Evolutionary conservation across 1,284 basidiomycete genomes (phyloP).

Genomic region (Anthracocystis setariae): DNA sequence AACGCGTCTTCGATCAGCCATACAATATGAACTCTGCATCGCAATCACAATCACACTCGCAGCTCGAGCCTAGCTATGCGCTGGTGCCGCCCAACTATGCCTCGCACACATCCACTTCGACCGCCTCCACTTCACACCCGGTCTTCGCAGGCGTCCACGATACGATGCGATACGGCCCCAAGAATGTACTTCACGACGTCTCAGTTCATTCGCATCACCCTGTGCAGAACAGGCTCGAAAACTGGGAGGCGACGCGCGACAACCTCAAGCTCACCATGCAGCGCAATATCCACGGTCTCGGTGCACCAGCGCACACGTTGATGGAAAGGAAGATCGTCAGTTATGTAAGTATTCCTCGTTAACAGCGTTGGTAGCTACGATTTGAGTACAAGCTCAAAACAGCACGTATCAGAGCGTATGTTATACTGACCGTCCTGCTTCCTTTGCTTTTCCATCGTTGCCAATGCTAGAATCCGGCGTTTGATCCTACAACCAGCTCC

Average conservation of each 20-base stretch:
- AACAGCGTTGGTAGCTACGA: background rate
- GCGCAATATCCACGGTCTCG: slow-evolving; percentile 85
- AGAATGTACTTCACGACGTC: slow-evolving; percentile 53
- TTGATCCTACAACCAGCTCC: slow-evolving; percentile 26
- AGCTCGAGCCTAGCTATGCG: slow-evolving; percentile 37
- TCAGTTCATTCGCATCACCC: slow-evolving; percentile 55
- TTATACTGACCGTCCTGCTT: background rate
- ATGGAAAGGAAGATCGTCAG: slow-evolving; percentile 93
- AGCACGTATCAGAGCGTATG: too few relatives aligned
- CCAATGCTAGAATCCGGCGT: slow-evolving; percentile 25
- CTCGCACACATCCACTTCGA: slow-evolving; percentile 33
- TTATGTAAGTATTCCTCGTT: slow-evolving; percentile 72
- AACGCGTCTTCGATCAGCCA: background rate
- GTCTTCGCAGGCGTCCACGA: slow-evolving; percentile 63
- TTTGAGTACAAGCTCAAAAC: too few relatives aligned
- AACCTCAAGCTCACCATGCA: slow-evolving; percentile 85
- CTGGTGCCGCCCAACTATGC: slow-evolving; percentile 49
- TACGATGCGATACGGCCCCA: slow-evolving; percentile 60
- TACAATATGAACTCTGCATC: slow-evolving; percentile 24
- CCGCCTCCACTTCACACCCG: slow-evolving; percentile 53
- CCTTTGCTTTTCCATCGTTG: background rate
- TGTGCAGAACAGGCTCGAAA: slow-evolving; percentile 62
- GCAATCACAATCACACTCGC: slow-evolving; percentile 20
- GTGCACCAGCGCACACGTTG: slow-evolving; percentile 84
- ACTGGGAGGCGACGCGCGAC: slow-evolving; percentile 90